Percentiles rank a stretch among this genome's conserved stretches.
Evolutionary conservation across 2,329 filamentous ascomycete genomes (phyloP).

Genomic region (Exophiala alcalophila): DNA sequence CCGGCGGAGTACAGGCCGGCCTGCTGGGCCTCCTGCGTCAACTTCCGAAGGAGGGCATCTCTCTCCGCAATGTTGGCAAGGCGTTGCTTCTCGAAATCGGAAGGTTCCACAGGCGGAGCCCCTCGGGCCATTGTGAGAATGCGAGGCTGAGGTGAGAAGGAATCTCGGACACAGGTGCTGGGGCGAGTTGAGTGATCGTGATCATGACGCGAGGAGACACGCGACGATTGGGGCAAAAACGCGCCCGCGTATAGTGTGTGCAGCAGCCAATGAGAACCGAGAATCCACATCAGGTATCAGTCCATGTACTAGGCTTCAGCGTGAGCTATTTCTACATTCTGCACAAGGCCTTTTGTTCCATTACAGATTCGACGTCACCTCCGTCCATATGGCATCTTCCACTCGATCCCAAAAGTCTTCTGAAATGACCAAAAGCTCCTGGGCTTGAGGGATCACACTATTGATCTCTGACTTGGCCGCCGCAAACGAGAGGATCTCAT

Average conservation of each 20-base stretch:
- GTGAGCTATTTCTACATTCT: too few species aligned
- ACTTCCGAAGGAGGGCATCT: constrained; percentile 74
- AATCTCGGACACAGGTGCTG: not conserved
- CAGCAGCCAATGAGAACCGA: too few species aligned
- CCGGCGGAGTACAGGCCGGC: constrained; percentile 63
- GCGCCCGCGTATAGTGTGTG: too few species aligned
- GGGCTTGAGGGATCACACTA: constrained; percentile 16
- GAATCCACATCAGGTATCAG: too few species aligned
- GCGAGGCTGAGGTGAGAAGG: not conserved
- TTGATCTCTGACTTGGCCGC: constrained; percentile 5
- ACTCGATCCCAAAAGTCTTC: constrained; percentile 9
- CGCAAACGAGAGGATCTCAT: constrained; percentile 11
- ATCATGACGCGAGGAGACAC: too few species aligned
- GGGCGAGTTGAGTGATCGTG: too few species aligned
- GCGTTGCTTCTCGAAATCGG: constrained; percentile 81
- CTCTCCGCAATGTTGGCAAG: constrained; percentile 85
- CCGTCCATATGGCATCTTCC: constrained; percentile 11
- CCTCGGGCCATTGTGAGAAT: constrained; percentile 19
- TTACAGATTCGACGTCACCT: constrained; percentile 12
- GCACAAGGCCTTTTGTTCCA: too few species aligned
- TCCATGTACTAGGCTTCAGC: too few species aligned
- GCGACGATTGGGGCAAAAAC: too few species aligned
- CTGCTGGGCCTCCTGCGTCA: constrained; percentile 64
- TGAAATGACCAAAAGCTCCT: not conserved
- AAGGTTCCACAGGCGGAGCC: constrained; percentile 51